Conservation (phyloP, 768 basidiomycete genomes). For the Russula olivacea region DNA sequence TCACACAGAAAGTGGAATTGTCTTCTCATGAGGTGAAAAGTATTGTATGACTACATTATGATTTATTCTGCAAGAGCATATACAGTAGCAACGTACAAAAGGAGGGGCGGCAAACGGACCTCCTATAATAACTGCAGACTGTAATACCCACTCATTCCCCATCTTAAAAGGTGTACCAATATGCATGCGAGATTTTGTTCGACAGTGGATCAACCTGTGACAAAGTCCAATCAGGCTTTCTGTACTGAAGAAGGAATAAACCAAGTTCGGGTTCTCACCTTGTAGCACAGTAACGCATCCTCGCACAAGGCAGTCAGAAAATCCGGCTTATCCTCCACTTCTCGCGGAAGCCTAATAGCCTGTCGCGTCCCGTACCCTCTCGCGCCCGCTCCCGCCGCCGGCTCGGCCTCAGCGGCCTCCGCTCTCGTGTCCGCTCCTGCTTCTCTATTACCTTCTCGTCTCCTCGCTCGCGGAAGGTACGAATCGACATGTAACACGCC, state of each 20-base stretch:
- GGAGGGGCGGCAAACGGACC: background rate
- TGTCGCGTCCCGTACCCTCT: background rate
- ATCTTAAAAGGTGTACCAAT: slow-evolving; percentile 12
- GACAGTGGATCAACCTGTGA: slow-evolving; percentile 2
- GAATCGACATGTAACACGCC: slow-evolving; percentile 11
- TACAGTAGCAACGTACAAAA: background rate
- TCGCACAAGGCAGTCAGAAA: slow-evolving; percentile 11
- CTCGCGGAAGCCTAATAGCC: background rate
- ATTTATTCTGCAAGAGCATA: no score
- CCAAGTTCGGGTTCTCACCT: background rate
- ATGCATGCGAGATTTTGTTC: slow-evolving; percentile 2
- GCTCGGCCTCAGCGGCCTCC: no score
- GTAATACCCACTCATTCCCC: background rate
- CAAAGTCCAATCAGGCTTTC: background rate
- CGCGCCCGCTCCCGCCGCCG: no score
- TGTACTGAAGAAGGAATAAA: no score
- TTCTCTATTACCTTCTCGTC: background rate
- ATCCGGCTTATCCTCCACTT: background rate
- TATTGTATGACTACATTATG: no score
- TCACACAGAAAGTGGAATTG: no score
- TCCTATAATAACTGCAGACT: background rate
- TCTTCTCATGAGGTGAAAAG: no score
- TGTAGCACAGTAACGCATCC: slow-evolving; percentile 14
- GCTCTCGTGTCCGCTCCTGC: background rate
- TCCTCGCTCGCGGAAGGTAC: slow-evolving; percentile 1